Evolutionary conservation across 2,329 filamentous ascomycete species (phyloP), one percentile per base, ranked within the genome.

Genomic region (Colletotrichum siamense): DNA sequence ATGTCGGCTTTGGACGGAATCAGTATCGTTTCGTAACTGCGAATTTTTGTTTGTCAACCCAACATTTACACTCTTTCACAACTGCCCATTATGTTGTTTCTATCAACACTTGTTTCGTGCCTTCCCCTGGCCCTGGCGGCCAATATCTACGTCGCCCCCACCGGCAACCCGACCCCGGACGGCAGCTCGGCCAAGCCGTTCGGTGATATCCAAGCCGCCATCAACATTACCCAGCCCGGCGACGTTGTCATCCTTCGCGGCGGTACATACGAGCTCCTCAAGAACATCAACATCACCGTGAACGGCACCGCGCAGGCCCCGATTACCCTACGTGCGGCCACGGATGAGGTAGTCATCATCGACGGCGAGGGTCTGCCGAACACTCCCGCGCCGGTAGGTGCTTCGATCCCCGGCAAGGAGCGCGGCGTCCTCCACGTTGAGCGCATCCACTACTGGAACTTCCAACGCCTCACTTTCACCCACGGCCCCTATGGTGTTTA

Each of bases 341-440:
- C 82, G 8, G 80, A 79, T 6, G 88, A 89, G 76, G 85, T 84
- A 36, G 87, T 88, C 6, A 83, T 88, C 61, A 83, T 89, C 34
- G 86, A 89, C 77, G 88, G 88, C 63, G 87, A 89, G 65, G 79
- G 22, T 6, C 75, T 85, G 2, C 80, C 75, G 2, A 83, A 85
- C 30, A 88, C 87, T 1, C 88, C 88, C 1, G 85, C 85, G 8
- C 83, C 79, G 1, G 77, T 89, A 2, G 85, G 82, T 16, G 85
- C 82, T 16, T 81, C 81, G 8, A 81, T 89, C 0, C 83, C 84
- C 2, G 84, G 84, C 55, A 77, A 80, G 4, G 86, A 88, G 66
- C 84, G 88, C 52, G 88, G 88, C 5, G 85, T 88, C 18, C 82
- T 89, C 18, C 88, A 89, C 77, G 85, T 89, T 49, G 82, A 88